Conservation (phyloP, 2,329 filamentous ascomycete species). For the Periconia sp. region DNA sequence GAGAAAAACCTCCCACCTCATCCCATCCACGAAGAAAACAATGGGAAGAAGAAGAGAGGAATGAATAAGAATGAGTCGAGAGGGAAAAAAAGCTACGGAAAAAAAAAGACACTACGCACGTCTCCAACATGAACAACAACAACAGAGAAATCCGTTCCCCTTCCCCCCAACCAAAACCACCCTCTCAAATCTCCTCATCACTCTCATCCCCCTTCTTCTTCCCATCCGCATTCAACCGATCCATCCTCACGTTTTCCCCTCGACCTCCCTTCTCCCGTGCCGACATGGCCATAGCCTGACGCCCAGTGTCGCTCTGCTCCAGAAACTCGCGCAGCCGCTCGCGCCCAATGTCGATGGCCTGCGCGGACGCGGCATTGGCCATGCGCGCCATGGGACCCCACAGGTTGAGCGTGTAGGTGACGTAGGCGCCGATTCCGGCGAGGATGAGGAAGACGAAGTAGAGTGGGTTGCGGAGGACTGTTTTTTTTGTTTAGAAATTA, state of each 20-base stretch:
- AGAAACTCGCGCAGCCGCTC: conserved; percentile 88
- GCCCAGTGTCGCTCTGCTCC: conserved; percentile 80
- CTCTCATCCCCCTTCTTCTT: conserved; percentile 41
- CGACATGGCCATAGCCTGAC: conserved; percentile 77
- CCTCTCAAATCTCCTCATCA: conserved; percentile 39
- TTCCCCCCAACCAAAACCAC: not conserved
- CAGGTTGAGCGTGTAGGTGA: conserved; percentile 91
- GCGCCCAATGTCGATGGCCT: conserved; percentile 90
- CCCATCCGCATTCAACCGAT: conserved; percentile 45
- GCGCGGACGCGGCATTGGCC: conserved; percentile 81
- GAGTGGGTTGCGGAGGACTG: conserved; percentile 89
- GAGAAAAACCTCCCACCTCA: too few species aligned
- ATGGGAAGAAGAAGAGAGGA: too few species aligned
- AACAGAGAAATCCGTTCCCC: too few species aligned
- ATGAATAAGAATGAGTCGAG: too few species aligned
- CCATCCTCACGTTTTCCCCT: conserved; percentile 25
- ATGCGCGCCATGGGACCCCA: conserved; percentile 96
- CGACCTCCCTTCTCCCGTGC: conserved; percentile 12
- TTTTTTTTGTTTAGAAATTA: conserved; percentile 4
- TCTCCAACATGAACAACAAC: too few species aligned
- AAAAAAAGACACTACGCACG: too few species aligned
- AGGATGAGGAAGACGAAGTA: conserved; percentile 89
- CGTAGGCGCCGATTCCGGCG: conserved; percentile 73
- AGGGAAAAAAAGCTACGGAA: too few species aligned
- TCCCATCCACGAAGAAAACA: too few species aligned